phyloP scores from a whole-genome alignment of 352 stramenopile species.

The Ochromonadaceae sp. region DNA sequence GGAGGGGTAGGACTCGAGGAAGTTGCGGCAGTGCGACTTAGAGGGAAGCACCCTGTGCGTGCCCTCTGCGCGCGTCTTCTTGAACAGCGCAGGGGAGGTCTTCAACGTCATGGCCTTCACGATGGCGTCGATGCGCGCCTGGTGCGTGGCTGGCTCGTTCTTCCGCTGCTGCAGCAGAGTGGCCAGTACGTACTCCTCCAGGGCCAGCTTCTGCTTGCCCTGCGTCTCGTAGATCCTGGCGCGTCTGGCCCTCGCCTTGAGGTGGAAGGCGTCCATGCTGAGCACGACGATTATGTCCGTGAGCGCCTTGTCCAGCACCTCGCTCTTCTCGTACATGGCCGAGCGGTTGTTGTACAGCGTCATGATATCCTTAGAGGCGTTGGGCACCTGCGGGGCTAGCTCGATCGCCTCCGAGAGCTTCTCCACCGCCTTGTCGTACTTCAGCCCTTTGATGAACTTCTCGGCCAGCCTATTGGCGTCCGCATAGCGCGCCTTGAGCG shows the following conservation, averaged over 20 bases:
- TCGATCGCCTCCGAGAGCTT: constrained; percentile 6
- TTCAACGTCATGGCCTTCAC: background rate
- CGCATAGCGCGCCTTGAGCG: background rate
- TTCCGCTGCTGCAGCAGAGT: background rate
- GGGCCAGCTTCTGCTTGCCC: background rate
- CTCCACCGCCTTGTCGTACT: background rate
- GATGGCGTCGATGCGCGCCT: background rate
- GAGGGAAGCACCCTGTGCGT: background rate
- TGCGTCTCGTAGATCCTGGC: constrained; percentile 1
- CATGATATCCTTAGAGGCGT: background rate
- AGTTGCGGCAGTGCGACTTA: background rate
- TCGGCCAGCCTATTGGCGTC: background rate
- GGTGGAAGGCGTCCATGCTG: background rate
- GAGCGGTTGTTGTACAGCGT: constrained; percentile 12
- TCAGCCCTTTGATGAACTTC: background rate
- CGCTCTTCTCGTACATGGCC: constrained; percentile 15
- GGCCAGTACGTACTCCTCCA: background rate
- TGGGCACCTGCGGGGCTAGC: background rate
- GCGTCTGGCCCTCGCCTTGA: background rate
- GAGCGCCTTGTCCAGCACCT: background rate
- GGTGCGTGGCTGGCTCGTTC: background rate
- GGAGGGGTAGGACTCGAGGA: background rate
- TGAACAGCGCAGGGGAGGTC: background rate
- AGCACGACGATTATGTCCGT: constrained; percentile 1
- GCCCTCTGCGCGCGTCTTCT: background rate